Conservation (phyloP, 2,329 filamentous ascomycete species). For the Talaromyces sp. region DNA sequence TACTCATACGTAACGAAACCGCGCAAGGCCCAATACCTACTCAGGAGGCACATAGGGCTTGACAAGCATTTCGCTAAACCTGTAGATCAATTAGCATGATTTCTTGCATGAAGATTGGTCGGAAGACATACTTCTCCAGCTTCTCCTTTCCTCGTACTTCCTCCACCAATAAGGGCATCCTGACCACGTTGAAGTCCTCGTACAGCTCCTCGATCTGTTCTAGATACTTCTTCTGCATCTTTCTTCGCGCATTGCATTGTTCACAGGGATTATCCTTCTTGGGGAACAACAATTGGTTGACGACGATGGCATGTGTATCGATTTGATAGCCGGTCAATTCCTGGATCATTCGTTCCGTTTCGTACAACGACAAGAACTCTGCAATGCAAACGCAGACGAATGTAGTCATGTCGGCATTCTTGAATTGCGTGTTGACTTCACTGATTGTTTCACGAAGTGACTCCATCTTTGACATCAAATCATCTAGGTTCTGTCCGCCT, state of each 20-base stretch:
- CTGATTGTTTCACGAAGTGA: slow-evolving; percentile 85
- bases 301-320: slow-evolving; percentile 94
- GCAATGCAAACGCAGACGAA: slow-evolving; percentile 99
- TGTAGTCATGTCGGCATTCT: slow-evolving; percentile 89
- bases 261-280: slow-evolving; percentile 80
- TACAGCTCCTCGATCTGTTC: slow-evolving; percentile 98
- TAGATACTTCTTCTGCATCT: slow-evolving; percentile 99
- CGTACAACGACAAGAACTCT: slow-evolving; percentile 93
- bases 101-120: neutral
- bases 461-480: slow-evolving; percentile 93
- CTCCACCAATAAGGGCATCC: slow-evolving; percentile 93
- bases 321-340: slow-evolving; percentile 90
- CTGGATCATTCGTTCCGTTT: slow-evolving; percentile 99
- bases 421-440: slow-evolving; percentile 97
- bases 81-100: slow-evolving; percentile 24
- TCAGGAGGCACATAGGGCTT: slow-evolving; percentile 47
- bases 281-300: slow-evolving; percentile 95
- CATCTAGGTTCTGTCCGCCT: slow-evolving; percentile 86
- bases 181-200: slow-evolving; percentile 98
- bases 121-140: slow-evolving; percentile 66
- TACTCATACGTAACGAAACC: slow-evolving; percentile 3
- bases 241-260: slow-evolving; percentile 88
- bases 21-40: slow-evolving; percentile 2
- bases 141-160: slow-evolving; percentile 94
- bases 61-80: slow-evolving; percentile 50